A percentile compares a stretch with the other conserved stretches of the same genome.
Evolutionary conservation across 163 green algal species (phyloP).

Genomic region (Coccomyxa subellipsoidea): DNA sequence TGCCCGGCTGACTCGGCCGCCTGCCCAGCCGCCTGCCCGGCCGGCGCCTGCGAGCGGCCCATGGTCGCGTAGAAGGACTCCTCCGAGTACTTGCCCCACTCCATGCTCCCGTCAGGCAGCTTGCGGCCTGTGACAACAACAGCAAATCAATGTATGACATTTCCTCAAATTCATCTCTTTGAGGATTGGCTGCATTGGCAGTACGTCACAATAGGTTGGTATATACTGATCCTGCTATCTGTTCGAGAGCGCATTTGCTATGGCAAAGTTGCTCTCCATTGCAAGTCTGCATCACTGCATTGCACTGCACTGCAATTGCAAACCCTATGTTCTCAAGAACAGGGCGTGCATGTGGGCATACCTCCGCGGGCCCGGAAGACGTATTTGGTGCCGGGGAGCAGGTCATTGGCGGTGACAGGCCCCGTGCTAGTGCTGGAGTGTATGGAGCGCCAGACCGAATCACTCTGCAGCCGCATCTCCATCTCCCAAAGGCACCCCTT

Average conservation of each 20-base stretch:
- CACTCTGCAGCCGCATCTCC: constrained; percentile 8
- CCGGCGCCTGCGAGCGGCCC: constrained; percentile 1
- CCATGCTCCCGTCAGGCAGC: not conserved
- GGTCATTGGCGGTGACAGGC: constrained; percentile 1
- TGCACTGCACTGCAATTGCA: not conserved
- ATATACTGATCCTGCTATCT: not conserved
- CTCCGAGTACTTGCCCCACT: constrained; percentile 32
- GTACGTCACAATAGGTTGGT: not conserved
- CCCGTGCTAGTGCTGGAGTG: not conserved
- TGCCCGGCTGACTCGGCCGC: not conserved
- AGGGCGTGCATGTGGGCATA: not conserved
- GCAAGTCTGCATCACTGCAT: not conserved
- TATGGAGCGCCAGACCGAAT: constrained; percentile 11
- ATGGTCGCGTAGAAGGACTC: constrained; percentile 35
- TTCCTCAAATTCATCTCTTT: not conserved
- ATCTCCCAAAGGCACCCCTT: constrained; percentile 27
- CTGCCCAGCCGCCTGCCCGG: not conserved
- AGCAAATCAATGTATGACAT: not conserved
- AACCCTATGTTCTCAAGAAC: too few relatives aligned
- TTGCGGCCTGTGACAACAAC: constrained; percentile 15
- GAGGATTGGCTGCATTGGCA: not conserved
- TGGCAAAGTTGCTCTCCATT: not conserved
- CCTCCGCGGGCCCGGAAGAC: constrained; percentile 23
- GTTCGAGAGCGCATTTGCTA: not conserved
- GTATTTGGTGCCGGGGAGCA: constrained; percentile 34